A percentile compares a stretch with the other conserved stretches of the same genome.
Conservation (phyloP, 257 asterid species). For the Asclepias syriaca region DNA sequence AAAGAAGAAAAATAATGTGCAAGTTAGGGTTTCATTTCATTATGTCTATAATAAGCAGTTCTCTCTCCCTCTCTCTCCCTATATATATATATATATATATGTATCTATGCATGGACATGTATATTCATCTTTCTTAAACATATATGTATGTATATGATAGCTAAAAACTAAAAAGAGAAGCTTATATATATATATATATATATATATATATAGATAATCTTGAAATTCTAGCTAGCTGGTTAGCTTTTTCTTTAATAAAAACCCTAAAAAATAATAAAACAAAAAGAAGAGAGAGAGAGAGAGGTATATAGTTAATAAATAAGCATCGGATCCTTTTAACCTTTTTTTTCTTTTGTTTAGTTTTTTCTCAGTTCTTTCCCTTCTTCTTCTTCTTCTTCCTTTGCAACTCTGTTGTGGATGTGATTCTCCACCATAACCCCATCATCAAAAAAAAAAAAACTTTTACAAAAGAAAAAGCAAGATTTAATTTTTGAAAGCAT, state of each 20-base stretch:
- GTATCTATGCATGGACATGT: background rate
- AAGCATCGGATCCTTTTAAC: slow-evolving; percentile 22
- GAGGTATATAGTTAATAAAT: slow-evolving; percentile 4
- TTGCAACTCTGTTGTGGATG: slow-evolving; percentile 15
- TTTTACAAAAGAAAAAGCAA: slow-evolving; percentile 27
- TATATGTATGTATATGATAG: background rate
- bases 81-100: background rate
- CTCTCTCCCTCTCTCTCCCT: background rate
- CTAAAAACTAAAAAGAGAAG: background rate
- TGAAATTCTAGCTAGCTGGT: background rate
- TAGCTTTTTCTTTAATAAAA: background rate
- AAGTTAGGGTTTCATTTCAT: slow-evolving; percentile 10
- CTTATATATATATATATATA: background rate
- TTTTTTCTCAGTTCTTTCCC: background rate
- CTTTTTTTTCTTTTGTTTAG: slow-evolving; percentile 9
- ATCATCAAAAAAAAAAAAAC: slow-evolving; percentile 1
- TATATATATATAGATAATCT: background rate
- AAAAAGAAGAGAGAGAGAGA: slow-evolving; percentile 4
- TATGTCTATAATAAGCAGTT: background rate
- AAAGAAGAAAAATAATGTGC: background rate
- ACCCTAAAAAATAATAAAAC: slow-evolving; percentile 11
- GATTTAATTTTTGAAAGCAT: slow-evolving; percentile 14
- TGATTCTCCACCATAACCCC: slow-evolving; percentile 29
- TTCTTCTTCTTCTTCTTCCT: slow-evolving; percentile 12
- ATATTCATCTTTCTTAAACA: background rate